These are phyloP conservation scores for Backusella luteola DNA, from an alignment of 192 early-diverging fungal species.

Conservation along the genomic window DNA sequence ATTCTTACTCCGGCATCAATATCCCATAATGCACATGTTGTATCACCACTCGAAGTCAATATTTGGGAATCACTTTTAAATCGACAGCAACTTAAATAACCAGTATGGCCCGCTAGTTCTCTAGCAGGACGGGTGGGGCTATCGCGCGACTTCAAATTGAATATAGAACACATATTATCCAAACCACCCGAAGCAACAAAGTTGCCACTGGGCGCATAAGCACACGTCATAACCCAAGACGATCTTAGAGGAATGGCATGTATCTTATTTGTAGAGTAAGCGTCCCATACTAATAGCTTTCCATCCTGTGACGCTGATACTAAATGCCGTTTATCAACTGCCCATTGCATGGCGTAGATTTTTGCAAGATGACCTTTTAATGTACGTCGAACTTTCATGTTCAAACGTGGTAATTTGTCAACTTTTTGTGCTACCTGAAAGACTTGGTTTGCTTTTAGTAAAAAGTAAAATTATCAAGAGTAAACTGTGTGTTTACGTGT, in stretches of 20 bases:
- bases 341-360: conserved; percentile 81
- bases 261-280: conserved; percentile 98
- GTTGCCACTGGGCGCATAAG: conserved; percentile 96
- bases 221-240: conserved; percentile 99
- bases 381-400: conserved; percentile 95
- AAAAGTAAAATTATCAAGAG: background rate
- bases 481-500: conserved; percentile 68
- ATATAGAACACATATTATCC: conserved; percentile 98
- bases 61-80: conserved; percentile 98
- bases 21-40: conserved; percentile 99
- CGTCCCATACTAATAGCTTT: conserved; percentile 99
- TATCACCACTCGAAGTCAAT: conserved; percentile 94
- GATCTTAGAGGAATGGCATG: conserved; percentile 97
- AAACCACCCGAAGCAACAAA: conserved; percentile 99
- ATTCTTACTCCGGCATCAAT: conserved; percentile 97
- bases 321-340: conserved; percentile 85
- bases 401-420: conserved; percentile 79
- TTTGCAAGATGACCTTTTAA: conserved; percentile 99
- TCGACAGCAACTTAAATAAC: conserved; percentile 96
- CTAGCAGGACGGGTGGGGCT: conserved; percentile 91
- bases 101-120: conserved; percentile 92
- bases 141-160: conserved; percentile 92
- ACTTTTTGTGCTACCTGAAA: conserved; percentile 56
- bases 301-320: conserved; percentile 99
- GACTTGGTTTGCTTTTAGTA: conserved; percentile 2